Percentiles rank a stretch among this genome's conserved stretches.
phyloP scores from a whole-genome alignment of 345 rosid genomes.

The Hibiscus tridactylites region DNA sequence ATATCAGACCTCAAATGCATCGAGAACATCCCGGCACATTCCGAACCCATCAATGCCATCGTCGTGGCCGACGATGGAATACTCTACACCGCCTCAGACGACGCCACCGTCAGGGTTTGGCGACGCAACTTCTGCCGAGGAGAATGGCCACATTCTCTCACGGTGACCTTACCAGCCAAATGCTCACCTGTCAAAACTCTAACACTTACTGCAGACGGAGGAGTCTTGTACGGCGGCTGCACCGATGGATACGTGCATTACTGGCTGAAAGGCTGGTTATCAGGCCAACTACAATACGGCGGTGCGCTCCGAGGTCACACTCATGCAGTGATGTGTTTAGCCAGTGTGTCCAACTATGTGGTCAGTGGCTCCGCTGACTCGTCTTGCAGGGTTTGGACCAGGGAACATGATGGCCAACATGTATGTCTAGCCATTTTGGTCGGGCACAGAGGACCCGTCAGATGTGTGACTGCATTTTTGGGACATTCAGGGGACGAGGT shows the following conservation, averaged over 20 bases:
- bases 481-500: conserved; percentile 19
- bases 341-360: conserved; percentile 28
- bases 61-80: conserved; percentile 25
- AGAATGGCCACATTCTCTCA: conserved; percentile 31
- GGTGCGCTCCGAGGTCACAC: conserved; percentile 49
- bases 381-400: conserved; percentile 38
- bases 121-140: conserved; percentile 27
- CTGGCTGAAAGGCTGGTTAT: conserved; percentile 39
- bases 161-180: conserved; percentile 33
- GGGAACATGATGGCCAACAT: conserved; percentile 34
- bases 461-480: conserved; percentile 27
- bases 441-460: conserved; percentile 38
- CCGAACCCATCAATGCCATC: conserved; percentile 38
- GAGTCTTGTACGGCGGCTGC: conserved; percentile 44
- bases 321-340: conserved; percentile 45
- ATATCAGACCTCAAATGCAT: conserved; percentile 45
- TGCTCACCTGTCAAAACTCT: conserved; percentile 44
- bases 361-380: conserved; percentile 32
- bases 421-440: conserved; percentile 26
- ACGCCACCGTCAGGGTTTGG: conserved; percentile 46
- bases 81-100: conserved; percentile 51
- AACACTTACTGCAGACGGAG: conserved; percentile 25
- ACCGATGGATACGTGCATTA: conserved; percentile 41
- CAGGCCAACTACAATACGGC: conserved; percentile 41
- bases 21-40: conserved; percentile 47